phyloP scores from a whole-genome alignment of 2,329 filamentous ascomycete genomes.

The Xylariaceae sp. region DNA sequence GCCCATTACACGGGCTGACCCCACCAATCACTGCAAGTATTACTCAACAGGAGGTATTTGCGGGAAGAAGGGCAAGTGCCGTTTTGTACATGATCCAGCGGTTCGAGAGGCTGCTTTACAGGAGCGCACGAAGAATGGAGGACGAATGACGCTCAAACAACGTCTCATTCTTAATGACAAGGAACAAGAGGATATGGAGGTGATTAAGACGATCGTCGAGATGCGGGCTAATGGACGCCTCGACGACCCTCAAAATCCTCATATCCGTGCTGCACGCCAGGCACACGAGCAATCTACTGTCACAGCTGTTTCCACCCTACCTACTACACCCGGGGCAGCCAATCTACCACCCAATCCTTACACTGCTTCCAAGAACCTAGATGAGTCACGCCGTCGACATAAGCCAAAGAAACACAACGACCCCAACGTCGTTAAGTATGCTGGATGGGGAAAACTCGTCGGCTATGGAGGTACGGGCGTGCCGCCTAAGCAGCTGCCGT shows the following conservation, averaged over 20 bases:
- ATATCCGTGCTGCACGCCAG: constrained; percentile 36
- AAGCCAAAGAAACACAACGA: constrained; percentile 21
- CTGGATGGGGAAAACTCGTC: constrained; percentile 43
- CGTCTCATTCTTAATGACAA: constrained; percentile 69
- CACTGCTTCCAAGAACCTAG: constrained; percentile 35
- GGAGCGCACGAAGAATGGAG: constrained; percentile 66
- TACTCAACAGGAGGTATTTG: constrained; percentile 69
- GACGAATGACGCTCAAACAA: constrained; percentile 67
- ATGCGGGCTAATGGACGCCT: constrained; percentile 63
- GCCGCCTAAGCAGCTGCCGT: constrained; percentile 13
- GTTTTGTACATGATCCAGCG: constrained; percentile 68
- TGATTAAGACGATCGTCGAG: constrained; percentile 68
- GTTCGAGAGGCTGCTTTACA: constrained; percentile 65
- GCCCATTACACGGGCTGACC: constrained; percentile 58
- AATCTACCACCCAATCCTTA: constrained; percentile 39
- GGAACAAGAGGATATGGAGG: constrained; percentile 67
- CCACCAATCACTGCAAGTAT: constrained; percentile 70
- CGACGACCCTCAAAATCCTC: constrained; percentile 38
- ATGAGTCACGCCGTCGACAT: constrained; percentile 5
- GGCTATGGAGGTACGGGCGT: constrained; percentile 40
- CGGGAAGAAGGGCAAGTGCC: constrained; percentile 75
- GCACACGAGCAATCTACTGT: constrained; percentile 29
- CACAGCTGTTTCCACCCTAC: constrained; percentile 30
- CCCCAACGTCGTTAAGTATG: constrained; percentile 37
- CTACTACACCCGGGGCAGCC: constrained; percentile 31